Percentiles rank a stretch among this genome's conserved stretches.
Conservation (phyloP, 2,329 filamentous ascomycete genomes). For the Cercospora zeina region DNA sequence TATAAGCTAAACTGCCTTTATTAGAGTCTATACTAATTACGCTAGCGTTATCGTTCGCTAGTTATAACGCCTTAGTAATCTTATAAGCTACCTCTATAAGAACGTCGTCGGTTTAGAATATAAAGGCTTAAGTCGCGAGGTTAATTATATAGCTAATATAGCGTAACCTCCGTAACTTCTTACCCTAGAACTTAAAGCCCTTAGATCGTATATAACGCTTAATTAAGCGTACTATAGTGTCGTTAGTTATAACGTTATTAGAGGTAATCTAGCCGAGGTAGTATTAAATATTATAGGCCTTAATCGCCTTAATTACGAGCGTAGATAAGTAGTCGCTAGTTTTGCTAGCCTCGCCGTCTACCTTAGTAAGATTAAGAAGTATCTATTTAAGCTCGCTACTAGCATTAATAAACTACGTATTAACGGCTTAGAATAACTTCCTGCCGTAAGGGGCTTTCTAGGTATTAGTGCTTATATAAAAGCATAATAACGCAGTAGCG, state of each 20-base stretch:
- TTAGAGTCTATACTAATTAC: not conserved
- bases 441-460: not conserved
- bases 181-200: not conserved
- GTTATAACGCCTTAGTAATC: not conserved
- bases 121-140: too few species aligned
- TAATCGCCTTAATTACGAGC: not conserved
- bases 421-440: too few species aligned
- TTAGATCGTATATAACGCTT: not conserved
- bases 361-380: too few species aligned
- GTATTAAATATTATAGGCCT: constrained; percentile 3
- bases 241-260: constrained; percentile 9
- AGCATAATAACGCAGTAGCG: not conserved
- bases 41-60: not conserved
- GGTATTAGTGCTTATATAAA: not conserved
- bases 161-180: constrained; percentile 2
- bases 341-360: too few species aligned
- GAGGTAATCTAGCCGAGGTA: constrained; percentile 6
- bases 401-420: too few species aligned
- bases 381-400: too few species aligned
- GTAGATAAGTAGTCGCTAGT: not conserved
- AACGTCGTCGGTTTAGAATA: too few species aligned
- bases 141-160: constrained; percentile 10
- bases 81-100: not conserved
- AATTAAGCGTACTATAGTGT: not conserved
- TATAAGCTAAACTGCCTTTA: not conserved